Evolutionary conservation across 148 eudicot species (phyloP).

Genomic region (Rhododendron williamsianum): DNA sequence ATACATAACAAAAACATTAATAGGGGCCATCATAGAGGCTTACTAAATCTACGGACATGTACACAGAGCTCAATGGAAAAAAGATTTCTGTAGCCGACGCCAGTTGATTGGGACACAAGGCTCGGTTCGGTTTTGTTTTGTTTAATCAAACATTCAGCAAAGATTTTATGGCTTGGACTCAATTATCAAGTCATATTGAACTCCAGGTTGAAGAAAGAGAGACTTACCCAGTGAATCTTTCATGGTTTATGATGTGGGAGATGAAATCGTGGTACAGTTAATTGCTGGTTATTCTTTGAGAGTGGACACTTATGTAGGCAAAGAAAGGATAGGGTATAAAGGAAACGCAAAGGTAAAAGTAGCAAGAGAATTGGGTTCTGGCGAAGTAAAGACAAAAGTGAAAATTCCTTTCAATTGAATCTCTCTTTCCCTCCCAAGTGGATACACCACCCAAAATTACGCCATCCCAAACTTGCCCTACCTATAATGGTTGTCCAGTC

Average conservation of each 20-base stretch:
- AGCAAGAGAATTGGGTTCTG: slow-evolving; percentile 12
- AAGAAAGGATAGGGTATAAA: neutral
- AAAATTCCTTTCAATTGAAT: slow-evolving; percentile 13
- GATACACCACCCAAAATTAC: neutral
- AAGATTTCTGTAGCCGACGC: neutral
- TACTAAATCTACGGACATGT: no score
- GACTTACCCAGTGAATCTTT: slow-evolving; percentile 21
- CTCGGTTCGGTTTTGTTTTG: neutral
- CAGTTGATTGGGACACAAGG: neutral
- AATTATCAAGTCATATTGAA: neutral
- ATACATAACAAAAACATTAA: neutral
- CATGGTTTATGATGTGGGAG: slow-evolving; percentile 17
- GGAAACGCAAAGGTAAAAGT: neutral
- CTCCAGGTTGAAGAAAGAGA: neutral
- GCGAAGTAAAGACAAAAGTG: neutral
- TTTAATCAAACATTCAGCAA: neutral
- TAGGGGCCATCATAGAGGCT: no score
- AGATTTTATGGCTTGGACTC: neutral
- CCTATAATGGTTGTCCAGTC: no score
- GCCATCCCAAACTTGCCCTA: no score
- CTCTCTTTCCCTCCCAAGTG: neutral
- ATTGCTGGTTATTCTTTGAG: neutral
- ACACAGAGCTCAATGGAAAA: no score
- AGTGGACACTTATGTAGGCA: neutral
- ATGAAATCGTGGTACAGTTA: neutral